phyloP scores from a whole-genome alignment of 148 eudicot species.

The Rhododendron molle region DNA sequence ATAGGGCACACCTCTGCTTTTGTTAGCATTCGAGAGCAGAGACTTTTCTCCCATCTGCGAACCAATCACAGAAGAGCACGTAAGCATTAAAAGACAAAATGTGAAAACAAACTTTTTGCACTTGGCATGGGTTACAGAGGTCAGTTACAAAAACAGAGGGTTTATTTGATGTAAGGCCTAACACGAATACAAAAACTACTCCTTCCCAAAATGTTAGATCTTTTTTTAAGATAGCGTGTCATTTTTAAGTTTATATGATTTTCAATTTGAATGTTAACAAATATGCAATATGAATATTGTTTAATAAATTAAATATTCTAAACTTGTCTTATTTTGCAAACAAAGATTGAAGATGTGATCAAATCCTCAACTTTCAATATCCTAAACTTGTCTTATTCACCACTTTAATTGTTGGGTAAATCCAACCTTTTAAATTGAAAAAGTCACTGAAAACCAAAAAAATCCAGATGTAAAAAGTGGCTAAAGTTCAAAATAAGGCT shows the following conservation, averaged over 20 bases:
- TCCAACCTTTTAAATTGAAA: background rate
- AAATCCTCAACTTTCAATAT: background rate
- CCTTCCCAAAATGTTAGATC: too few relatives aligned
- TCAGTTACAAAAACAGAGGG: slow-evolving; percentile 13
- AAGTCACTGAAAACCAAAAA: background rate
- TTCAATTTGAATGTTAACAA: too few relatives aligned
- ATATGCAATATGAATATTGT: too few relatives aligned
- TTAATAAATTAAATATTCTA: too few relatives aligned
- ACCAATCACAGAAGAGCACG: background rate
- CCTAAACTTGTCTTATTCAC: background rate
- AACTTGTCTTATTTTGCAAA: background rate
- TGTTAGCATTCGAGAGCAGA: background rate
- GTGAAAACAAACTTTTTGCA: slow-evolving; percentile 15
- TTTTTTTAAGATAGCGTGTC: too few relatives aligned
- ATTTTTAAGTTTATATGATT: too few relatives aligned
- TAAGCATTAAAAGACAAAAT: slow-evolving; percentile 5
- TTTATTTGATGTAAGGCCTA: background rate
- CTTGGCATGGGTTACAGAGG: slow-evolving; percentile 17
- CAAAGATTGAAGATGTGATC: background rate
- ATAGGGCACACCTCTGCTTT: background rate
- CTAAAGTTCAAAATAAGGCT: slow-evolving; percentile 1
- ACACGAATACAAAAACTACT: too few relatives aligned
- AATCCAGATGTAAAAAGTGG: background rate
- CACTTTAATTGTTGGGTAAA: background rate
- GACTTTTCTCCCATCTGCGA: background rate